Percentiles rank a stretch among this genome's conserved stretches.
phyloP scores from a whole-genome alignment of 139 green algal genomes.

The Tetradesmus lagerheimii region DNA sequence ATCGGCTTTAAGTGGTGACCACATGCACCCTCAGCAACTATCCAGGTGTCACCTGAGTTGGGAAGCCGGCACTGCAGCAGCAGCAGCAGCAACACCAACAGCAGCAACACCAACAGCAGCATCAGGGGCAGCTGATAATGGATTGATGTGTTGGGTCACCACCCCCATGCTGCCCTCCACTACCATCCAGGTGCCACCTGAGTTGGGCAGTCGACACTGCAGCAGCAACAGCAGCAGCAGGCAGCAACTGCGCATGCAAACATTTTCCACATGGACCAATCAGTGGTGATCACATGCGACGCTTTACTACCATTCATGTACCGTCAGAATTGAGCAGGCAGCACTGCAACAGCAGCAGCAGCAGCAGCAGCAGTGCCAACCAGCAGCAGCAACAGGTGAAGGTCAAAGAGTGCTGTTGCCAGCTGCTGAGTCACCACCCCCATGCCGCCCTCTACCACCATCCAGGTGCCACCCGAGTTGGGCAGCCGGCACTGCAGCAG shows the following conservation, averaged over 20 bases:
- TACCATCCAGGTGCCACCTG: slow-evolving; percentile 74
- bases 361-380: too few relatives aligned
- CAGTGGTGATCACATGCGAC: too few relatives aligned
- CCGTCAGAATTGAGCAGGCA: slow-evolving; percentile 60
- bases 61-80: slow-evolving; percentile 64
- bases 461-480: slow-evolving; percentile 67
- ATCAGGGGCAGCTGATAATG: too few relatives aligned
- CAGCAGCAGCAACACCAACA: too few relatives aligned
- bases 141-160: too few relatives aligned
- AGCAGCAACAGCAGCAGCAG: background rate
- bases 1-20: too few relatives aligned
- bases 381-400: background rate
- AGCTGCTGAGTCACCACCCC: slow-evolving; percentile 54
- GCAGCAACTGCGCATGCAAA: too few relatives aligned
- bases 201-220: slow-evolving; percentile 65
- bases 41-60: slow-evolving; percentile 68
- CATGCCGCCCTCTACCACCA: slow-evolving; percentile 73
- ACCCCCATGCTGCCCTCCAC: slow-evolving; percentile 66
- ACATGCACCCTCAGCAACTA: slow-evolving; percentile 70
- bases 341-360: slow-evolving; percentile 59
- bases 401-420: background rate
- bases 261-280: too few relatives aligned
- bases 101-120: too few relatives aligned
- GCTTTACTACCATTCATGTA: slow-evolving; percentile 77
- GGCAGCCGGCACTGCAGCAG: slow-evolving; percentile 64